A percentile compares a stretch with the other conserved stretches of the same genome.
Evolutionary conservation across 768 basidiomycete genomes (phyloP).

Genomic region (Suillus bovinus): DNA sequence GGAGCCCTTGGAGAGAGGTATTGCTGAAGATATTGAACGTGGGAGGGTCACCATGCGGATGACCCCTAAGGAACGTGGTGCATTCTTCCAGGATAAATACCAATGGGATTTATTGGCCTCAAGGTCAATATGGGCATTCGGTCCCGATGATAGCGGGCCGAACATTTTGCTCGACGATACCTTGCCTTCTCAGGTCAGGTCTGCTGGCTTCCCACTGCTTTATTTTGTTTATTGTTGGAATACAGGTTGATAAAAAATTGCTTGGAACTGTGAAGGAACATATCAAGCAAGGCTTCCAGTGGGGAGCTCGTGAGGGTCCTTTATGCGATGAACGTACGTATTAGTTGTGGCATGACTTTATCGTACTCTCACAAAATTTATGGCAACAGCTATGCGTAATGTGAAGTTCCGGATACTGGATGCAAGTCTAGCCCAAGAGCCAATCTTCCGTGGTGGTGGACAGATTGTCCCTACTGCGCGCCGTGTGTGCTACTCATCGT

Average conservation of each 20-base stretch:
- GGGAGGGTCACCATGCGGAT: constrained; percentile 94
- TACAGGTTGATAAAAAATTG: constrained; percentile 89
- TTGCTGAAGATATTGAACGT: constrained; percentile 95
- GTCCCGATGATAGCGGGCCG: constrained; percentile 92
- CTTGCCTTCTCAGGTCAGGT: constrained; percentile 81
- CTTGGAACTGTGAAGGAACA: constrained; percentile 89
- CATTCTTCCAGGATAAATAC: constrained; percentile 95
- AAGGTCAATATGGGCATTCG: constrained; percentile 99
- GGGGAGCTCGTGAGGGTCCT: constrained; percentile 97
- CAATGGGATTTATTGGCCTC: constrained; percentile 98
- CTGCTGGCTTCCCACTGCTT: background rate
- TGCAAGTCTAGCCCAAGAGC: constrained; percentile 89
- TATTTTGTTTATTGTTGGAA: constrained; percentile 5
- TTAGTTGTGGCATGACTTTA: background rate
- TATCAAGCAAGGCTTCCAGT: constrained; percentile 99
- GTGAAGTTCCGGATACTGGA: constrained; percentile 97
- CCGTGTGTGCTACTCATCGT: constrained; percentile 98
- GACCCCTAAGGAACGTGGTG: constrained; percentile 92
- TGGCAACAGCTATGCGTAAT: constrained; percentile 84
- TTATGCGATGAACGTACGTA: constrained; percentile 97
- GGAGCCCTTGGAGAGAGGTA: constrained; percentile 92
- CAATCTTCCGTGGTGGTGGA: constrained; percentile 97
- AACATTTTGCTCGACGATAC: constrained; percentile 97
- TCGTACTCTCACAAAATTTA: constrained; percentile 3
- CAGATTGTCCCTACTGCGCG: constrained; percentile 99